These are phyloP conservation scores for Solanum sparsipilum DNA, from an alignment of 257 asterid genomes.

Conservation along the genomic window DNA sequence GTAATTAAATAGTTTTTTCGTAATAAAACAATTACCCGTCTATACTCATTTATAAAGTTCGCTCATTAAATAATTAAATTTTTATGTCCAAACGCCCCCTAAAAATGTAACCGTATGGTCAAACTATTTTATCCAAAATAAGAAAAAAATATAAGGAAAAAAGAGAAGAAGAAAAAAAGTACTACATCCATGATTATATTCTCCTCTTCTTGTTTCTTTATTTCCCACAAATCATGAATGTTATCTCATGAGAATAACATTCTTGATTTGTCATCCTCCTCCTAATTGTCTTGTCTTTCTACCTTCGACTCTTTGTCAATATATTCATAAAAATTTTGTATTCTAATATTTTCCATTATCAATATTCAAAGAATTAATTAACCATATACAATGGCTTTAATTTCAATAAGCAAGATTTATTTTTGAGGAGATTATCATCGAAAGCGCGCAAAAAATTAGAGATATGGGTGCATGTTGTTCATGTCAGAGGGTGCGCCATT, in stretches of 20 bases:
- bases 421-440: background rate
- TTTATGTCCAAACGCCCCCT: background rate
- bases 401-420: background rate
- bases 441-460: background rate
- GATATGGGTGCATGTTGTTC: conserved; percentile 83
- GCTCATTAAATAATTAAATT: background rate
- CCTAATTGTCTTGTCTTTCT: background rate
- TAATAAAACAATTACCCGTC: background rate
- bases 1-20: background rate
- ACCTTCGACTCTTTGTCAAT: background rate
- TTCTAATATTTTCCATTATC: background rate
- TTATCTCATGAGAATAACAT: conserved; percentile 5
- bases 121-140: background rate
- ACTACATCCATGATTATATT: background rate
- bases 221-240: conserved; percentile 11
- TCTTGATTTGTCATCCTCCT: conserved; percentile 5
- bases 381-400: background rate
- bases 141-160: background rate
- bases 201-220: background rate
- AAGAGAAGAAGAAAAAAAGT: background rate
- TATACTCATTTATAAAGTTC: background rate
- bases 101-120: background rate
- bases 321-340: too few species aligned
- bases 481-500: conserved; percentile 41
- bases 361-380: background rate